Conservation (phyloP, 2,329 filamentous ascomycete species). For the Acarospora socialis region DNA sequence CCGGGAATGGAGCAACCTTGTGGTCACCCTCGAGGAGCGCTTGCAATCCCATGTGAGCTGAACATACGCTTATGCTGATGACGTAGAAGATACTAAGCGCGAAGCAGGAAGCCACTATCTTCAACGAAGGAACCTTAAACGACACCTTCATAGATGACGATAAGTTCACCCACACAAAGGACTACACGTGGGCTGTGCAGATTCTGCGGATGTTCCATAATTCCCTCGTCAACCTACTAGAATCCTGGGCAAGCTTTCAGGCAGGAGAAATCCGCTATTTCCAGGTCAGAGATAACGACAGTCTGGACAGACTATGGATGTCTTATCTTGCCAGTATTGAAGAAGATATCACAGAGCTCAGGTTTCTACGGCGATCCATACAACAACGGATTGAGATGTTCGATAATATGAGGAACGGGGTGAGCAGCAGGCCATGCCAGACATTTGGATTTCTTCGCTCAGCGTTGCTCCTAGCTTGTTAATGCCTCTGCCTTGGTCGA, state of each 20-base stretch:
- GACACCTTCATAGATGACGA: neutral
- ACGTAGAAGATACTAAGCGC: neutral
- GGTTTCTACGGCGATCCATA: neutral
- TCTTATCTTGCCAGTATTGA: neutral
- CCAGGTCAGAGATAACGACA: neutral
- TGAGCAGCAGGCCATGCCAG: slow-evolving; percentile 1
- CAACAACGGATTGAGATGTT: slow-evolving; percentile 1
- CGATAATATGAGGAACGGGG: slow-evolving; percentile 1
- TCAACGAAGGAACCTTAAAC: neutral
- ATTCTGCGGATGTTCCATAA: neutral
- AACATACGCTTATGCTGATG: neutral
- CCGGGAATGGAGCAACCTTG: slow-evolving; percentile 6
- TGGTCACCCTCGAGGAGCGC: slow-evolving; percentile 2
- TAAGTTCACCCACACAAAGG: neutral
- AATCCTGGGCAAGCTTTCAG: neutral
- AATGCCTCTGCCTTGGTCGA: slow-evolving; percentile 8
- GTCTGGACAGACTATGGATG: neutral
- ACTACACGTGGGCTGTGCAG: neutral
- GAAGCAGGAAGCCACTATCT: neutral
- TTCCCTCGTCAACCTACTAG: neutral
- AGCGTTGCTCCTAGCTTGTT: slow-evolving; percentile 2
- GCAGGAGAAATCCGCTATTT: no score
- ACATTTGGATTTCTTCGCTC: slow-evolving; percentile 3
- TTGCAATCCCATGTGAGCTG: slow-evolving; percentile 3
- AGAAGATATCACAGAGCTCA: neutral